Evolutionary conservation across 768 basidiomycete genomes (phyloP), one percentile per base, ranked within the genome.

Genomic region (Sporobolomyces roseus): DNA sequence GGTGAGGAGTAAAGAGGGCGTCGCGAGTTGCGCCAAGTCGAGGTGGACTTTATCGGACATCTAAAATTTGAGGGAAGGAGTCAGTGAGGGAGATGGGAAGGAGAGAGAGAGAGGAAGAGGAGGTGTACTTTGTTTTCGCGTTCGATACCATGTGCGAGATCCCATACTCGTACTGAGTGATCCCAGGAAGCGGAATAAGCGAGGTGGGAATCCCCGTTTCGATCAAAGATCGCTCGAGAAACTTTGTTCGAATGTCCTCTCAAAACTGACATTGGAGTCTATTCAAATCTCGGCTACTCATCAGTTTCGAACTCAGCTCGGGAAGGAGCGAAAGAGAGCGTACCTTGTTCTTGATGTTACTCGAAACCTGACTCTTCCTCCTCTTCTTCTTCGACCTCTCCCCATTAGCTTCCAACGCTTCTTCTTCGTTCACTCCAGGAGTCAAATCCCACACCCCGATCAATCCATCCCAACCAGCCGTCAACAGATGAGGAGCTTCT

Each of bases 131-230:
- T 80, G 33, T 77, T 66, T 1, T 77, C 74, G 13, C 70, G 73
- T 53, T 77, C 75, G 17, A 70, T 70, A 23, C 88, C 91, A 45
- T 81, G 83, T 73, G 90, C 88, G 4, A 88, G 81, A 75, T 96
- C 91, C 94, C 94, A 99, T 3, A 83, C 80, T 29, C 91, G 83
- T 8, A 97, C 85, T 0, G 91, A 91, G 63, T 76, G 75, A 33
- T 93, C 94, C 79, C 96, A 90, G 0, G 90, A 89, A 75, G 87
- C 88, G 73, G 89, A 91, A 70, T 86, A 85, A 33, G 87, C 92
- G 63, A 79, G 68, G n/a, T n/a, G n/a, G 59, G 75, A 60, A 46
- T 58, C 63, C 23, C 66, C 66, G 10, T n/a, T 48, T 13, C 68
- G 65, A 52, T 65, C 76, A 70, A 89, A 93, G 0, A 84, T 75